Conservation (phyloP, 441 rosid genomes). For the Adansonia gregorii region DNA sequence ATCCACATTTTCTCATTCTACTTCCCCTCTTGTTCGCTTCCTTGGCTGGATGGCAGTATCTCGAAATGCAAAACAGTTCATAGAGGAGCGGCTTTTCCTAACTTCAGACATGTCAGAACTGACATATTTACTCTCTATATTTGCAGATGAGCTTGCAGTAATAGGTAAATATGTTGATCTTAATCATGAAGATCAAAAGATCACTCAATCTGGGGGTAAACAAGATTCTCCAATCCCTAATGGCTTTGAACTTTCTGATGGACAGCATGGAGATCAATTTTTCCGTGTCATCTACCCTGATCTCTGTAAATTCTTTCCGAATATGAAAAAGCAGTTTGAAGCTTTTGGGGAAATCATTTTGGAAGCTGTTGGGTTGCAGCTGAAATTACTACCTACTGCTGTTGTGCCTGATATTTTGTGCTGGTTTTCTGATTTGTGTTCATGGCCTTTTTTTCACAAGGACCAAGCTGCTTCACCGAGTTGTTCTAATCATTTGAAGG, state of each 20-base stretch:
- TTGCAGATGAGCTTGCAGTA: slow-evolving; percentile 72
- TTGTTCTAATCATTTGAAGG: slow-evolving; percentile 52
- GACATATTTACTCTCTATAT: slow-evolving; percentile 62
- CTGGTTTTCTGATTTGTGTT: slow-evolving; percentile 84
- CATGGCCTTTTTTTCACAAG: slow-evolving; percentile 57
- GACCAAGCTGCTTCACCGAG: slow-evolving; percentile 37
- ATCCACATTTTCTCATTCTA: slow-evolving; percentile 59
- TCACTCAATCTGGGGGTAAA: slow-evolving; percentile 36
- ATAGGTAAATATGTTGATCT: slow-evolving; percentile 47
- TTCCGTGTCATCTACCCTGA: slow-evolving; percentile 71
- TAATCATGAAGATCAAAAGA: slow-evolving; percentile 43
- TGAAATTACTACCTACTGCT: slow-evolving; percentile 65
- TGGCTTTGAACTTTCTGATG: slow-evolving; percentile 40
- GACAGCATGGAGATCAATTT: slow-evolving; percentile 43
- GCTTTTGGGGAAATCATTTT: slow-evolving; percentile 73
- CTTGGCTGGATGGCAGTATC: slow-evolving; percentile 96
- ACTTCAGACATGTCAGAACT: slow-evolving; percentile 71
- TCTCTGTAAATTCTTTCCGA: slow-evolving; percentile 71
- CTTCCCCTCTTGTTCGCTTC: slow-evolving; percentile 73
- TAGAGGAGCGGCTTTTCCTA: slow-evolving; percentile 60
- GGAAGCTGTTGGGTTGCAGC: slow-evolving; percentile 83
- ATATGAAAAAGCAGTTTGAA: slow-evolving; percentile 68
- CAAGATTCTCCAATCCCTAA: slow-evolving; percentile 30
- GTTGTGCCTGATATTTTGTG: slow-evolving; percentile 74
- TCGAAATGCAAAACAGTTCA: slow-evolving; percentile 63